Evolutionary conservation across 768 basidiomycete species (phyloP), one percentile per base, ranked within the genome.

Genomic region (Brasilioporus rufonigricans): DNA sequence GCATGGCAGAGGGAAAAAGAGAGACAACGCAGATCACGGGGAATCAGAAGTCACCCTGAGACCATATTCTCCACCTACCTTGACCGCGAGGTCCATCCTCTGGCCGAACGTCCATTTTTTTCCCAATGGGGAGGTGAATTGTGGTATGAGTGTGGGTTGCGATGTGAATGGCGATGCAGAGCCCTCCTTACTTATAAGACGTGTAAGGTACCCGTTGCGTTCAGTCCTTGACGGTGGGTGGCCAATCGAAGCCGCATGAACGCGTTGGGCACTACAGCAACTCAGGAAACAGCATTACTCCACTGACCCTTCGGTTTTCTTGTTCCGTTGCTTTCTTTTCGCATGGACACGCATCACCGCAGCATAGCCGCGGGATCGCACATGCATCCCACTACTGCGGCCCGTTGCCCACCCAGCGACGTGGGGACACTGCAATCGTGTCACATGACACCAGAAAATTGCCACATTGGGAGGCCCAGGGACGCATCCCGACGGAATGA

Each of bases 41-140:
- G 8, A n/a, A 21, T 18, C 19, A n/a, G 29, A 21, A 23, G 6
- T 33, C 8, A 14, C 13, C 13, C 27, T 14, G 4, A 27, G 44
- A 35, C 35, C 36, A 6, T 4, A 12, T 47, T 38, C 18, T 13
- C 29, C 18, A 44, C 59, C 1, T 44, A 61, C 62, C 39, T 53
- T 41, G 59, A 52, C 16, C 27, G 24, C 13, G 13, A 19, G 40
- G 16, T 11, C 1, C 38, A 41, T 43, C 55, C n/a, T 39, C 45
- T 41, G 45, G 5, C 10, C 4, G 44, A 45, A 19, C 4, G 7
- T 50, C 44, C n/a, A 33, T 46, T 24, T 33, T 31, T 31, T 52
- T 59, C 41, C 60, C 46, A 41, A 43, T 56, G 41, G 50, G 32
- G 40, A 36, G 33, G 39, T 56, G 53, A 63, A 65, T 62, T 11